Conservation (phyloP, 768 basidiomycete genomes). For the Agaricus blazei region DNA sequence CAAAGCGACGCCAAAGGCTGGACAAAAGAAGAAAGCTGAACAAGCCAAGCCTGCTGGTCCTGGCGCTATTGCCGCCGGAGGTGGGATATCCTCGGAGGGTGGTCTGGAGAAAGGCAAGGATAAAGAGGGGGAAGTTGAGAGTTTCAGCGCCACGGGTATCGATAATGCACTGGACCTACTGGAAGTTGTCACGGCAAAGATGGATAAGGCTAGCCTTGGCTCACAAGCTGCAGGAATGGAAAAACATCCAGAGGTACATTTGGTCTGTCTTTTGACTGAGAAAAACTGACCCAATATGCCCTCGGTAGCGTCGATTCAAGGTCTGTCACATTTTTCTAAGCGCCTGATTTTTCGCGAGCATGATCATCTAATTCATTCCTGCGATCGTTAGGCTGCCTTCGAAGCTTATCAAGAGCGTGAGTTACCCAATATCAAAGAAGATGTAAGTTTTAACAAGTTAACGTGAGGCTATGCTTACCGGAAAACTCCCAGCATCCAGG, state of each 20-base stretch:
- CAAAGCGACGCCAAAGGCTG: slow-evolving; percentile 62
- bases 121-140: slow-evolving; percentile 46
- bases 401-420: slow-evolving; percentile 88
- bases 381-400: slow-evolving; percentile 60
- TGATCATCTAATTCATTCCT: slow-evolving; percentile 6
- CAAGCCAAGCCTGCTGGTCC: slow-evolving; percentile 65
- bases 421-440: slow-evolving; percentile 68
- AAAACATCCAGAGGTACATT: slow-evolving; percentile 80
- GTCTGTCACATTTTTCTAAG: slow-evolving; percentile 25
- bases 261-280: neutral
- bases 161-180: slow-evolving; percentile 88
- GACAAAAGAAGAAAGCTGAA: slow-evolving; percentile 47
- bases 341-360: neutral
- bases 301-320: slow-evolving; percentile 80
- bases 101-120: slow-evolving; percentile 21
- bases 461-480: neutral
- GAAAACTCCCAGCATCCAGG: slow-evolving; percentile 66
- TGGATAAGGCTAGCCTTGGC: slow-evolving; percentile 89
- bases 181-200: slow-evolving; percentile 85
- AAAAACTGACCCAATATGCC: slow-evolving; percentile 10
- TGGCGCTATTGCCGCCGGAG: slow-evolving; percentile 81
- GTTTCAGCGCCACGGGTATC: slow-evolving; percentile 79
- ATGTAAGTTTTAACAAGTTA: slow-evolving; percentile 38
- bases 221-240: slow-evolving; percentile 84
- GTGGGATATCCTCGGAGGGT: slow-evolving; percentile 28